Percentiles rank a stretch among this genome's conserved stretches.
Conservation (phyloP, 257 asterid genomes). For the Coffea canephora region DNA sequence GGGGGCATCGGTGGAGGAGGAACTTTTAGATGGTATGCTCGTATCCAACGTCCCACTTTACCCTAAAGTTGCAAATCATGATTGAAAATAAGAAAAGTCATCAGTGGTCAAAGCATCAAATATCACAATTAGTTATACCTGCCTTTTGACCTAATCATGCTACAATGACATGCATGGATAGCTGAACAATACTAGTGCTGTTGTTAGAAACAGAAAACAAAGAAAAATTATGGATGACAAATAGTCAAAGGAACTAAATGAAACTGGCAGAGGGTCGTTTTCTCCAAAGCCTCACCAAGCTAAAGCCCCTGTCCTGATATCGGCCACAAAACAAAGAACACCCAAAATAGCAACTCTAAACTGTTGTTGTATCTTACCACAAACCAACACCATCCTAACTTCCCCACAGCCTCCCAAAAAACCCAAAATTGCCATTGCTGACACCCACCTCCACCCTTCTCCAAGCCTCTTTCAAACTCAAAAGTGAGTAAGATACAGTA, state of each 20-base stretch:
- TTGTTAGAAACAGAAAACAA: not conserved
- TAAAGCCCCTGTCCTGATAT: not conserved
- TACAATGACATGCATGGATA: not conserved
- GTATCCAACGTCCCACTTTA: slow-evolving; percentile 86
- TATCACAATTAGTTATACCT: not conserved
- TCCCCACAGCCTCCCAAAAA: not conserved
- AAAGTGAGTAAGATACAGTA: not conserved
- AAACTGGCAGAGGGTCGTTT: too few relatives aligned
- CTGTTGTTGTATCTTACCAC: not conserved
- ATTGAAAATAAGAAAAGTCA: too few relatives aligned
- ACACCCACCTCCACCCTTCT: not conserved
- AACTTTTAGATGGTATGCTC: slow-evolving; percentile 96
- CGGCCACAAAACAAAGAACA: not conserved
- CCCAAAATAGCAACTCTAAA: too few relatives aligned
- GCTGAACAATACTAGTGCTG: not conserved
- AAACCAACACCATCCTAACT: not conserved
- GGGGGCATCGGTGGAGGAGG: slow-evolving; percentile 99
- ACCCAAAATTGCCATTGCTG: not conserved
- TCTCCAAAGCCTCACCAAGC: not conserved
- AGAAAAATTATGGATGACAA: not conserved
- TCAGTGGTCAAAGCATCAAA: too few relatives aligned
- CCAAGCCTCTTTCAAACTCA: not conserved
- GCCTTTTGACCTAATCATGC: not conserved
- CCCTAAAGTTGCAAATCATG: slow-evolving; percentile 42
- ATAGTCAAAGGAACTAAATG: not conserved